These are phyloP conservation scores for Eucalyptus brandiana DNA, from an alignment of 345 rosid species.

Conservation along the genomic window DNA sequence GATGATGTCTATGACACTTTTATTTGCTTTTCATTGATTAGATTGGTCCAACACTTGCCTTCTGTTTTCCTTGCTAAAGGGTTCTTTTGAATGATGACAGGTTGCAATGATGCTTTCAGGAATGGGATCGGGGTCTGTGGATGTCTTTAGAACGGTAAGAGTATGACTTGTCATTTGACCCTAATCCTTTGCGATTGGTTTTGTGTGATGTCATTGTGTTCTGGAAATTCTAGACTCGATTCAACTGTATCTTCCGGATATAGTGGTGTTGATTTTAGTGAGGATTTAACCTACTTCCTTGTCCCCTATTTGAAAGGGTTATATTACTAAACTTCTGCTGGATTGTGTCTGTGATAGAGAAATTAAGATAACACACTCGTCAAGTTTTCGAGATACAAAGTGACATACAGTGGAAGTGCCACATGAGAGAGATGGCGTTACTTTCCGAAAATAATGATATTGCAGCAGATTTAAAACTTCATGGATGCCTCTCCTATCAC, in stretches of 20 bases:
- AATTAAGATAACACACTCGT: background rate
- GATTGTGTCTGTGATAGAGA: background rate
- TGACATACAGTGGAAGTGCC: background rate
- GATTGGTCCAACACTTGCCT: background rate
- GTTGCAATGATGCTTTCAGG: constrained; percentile 97
- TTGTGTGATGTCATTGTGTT: background rate
- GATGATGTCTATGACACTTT: background rate
- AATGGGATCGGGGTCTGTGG: constrained; percentile 67
- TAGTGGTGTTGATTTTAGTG: background rate
- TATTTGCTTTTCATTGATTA: background rate
- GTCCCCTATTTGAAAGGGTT: background rate
- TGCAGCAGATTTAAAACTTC: background rate
- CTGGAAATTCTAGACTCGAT: background rate
- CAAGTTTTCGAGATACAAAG: background rate
- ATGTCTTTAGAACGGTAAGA: constrained; percentile 88
- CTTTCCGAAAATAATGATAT: background rate
- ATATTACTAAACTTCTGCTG: background rate
- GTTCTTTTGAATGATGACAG: constrained; percentile 28
- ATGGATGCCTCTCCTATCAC: background rate
- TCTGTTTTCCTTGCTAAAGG: background rate
- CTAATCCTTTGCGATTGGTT: background rate
- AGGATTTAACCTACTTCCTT: background rate
- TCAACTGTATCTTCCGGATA: background rate
- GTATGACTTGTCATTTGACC: background rate
- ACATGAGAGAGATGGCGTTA: background rate